Evolutionary conservation across 2,329 filamentous ascomycete species (phyloP), one percentile per base, ranked within the genome.

Genomic region (Paecilomyces formosus): DNA sequence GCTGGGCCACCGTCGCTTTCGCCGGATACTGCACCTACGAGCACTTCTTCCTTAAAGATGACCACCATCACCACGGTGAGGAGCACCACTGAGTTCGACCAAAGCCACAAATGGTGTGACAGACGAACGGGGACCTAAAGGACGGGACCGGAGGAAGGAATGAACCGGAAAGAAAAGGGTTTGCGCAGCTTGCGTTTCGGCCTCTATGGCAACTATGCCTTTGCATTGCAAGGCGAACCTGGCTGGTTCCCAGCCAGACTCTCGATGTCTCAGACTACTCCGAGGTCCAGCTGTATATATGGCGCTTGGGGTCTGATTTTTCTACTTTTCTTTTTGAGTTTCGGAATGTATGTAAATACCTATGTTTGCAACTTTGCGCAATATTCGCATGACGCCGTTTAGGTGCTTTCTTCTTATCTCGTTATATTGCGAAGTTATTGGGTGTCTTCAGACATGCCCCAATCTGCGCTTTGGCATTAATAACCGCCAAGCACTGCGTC

Each of bases 1-100:
- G 94, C 64, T 96, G 93, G 67, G 94, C 92, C 31, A 89, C 89
- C 4, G 92, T 94, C 60, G 92, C 93, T 53, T 99, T 99, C 75
- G 86, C 88, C 55, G 87, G 81, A 63, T 99, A 99, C 80, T 91
- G 92, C 75, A 85, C 84, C 61, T 96, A 91, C 76, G 94, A 99
- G 80, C 85, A 94, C 75, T 78, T 95, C 57, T 96, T 97, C 76
- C 73, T 96, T 66, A 83, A 88, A 70, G 88, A 92, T 63, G 76
- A 82, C 33, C 83, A 87, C 70, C 77, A 74, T 57, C 78, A 71
- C 49, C 82, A 87, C 64, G 79, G 77, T 62, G 79, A 84, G 58
- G 79, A 69, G 58, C 84, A 86, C 72, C 85, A 88, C 74, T 87
- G 77, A 77, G 63, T 21, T 58, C 57, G 11, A 45, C 39, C 39